Percentiles rank a stretch among this genome's conserved stretches.
phyloP scores from a whole-genome alignment of 352 stramenopile genomes.

The Paralagenidium karlingii region DNA sequence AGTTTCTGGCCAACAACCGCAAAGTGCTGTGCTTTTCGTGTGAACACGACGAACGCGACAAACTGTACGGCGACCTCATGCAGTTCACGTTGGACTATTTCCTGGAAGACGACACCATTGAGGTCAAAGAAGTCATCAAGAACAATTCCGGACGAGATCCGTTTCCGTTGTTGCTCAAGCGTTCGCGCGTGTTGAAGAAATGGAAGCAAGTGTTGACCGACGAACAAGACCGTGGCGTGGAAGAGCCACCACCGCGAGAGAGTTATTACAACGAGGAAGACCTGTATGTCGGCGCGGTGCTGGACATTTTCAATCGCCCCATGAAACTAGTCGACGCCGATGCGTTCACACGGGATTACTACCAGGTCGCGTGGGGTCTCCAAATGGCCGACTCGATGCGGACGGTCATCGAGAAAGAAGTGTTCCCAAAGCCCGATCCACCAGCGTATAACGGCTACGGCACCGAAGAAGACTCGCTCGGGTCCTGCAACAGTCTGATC shows the following conservation, averaged over 20 bases:
- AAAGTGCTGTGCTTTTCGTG: constrained; percentile 79
- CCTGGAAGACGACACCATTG: constrained; percentile 80
- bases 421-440: constrained; percentile 42
- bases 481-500: constrained; percentile 40
- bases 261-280: constrained; percentile 70
- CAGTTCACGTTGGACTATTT: constrained; percentile 78
- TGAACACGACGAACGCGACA: constrained; percentile 72
- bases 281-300: constrained; percentile 36
- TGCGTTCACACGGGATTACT: constrained; percentile 64
- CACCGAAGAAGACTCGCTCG: constrained; percentile 64
- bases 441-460: constrained; percentile 64
- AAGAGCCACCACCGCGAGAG: constrained; percentile 38
- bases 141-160: constrained; percentile 71
- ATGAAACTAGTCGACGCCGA: constrained; percentile 73
- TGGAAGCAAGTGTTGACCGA: constrained; percentile 50
- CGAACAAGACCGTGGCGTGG: constrained; percentile 65
- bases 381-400: constrained; percentile 24
- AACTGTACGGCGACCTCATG: constrained; percentile 72
- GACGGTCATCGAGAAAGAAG: constrained; percentile 24
- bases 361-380: constrained; percentile 47
- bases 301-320: constrained; percentile 52
- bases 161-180: constrained; percentile 65
- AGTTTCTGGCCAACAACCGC: constrained; percentile 79
- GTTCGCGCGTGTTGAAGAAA: constrained; percentile 46
- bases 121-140: constrained; percentile 77